Conservation (phyloP, 768 basidiomycete species). For the Jaapia argillacea region DNA sequence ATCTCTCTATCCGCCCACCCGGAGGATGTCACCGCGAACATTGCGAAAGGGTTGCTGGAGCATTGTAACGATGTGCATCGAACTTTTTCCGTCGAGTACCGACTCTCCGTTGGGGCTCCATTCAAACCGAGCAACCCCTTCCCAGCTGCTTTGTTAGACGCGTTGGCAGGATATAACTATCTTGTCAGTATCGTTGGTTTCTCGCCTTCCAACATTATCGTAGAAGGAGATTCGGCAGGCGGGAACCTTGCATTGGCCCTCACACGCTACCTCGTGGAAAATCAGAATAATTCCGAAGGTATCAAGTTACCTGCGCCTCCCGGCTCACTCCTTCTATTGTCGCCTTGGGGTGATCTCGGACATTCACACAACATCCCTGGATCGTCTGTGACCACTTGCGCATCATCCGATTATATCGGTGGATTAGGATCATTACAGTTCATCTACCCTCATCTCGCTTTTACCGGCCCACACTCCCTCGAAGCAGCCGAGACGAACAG, state of each 20-base stretch:
- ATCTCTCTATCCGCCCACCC: constrained; percentile 4
- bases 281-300: not conserved
- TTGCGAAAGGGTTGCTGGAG: not conserved
- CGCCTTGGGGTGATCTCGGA: not conserved
- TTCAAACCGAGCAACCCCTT: constrained; percentile 15
- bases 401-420: constrained; percentile 6
- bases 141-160: constrained; percentile 28
- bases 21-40: not conserved
- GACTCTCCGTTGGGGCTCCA: constrained; percentile 15
- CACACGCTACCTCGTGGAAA: constrained; percentile 7
- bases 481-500: constrained; percentile 3
- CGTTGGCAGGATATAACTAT: constrained; percentile 24
- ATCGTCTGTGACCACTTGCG: constrained; percentile 1
- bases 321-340: not conserved
- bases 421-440: not conserved
- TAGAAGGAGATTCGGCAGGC: constrained; percentile 30
- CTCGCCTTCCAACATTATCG: constrained; percentile 19
- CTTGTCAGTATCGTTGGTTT: constrained; percentile 20
- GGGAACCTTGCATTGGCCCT: constrained; percentile 23
- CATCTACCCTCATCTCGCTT: constrained; percentile 5
- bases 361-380: not conserved
- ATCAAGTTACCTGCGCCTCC: not conserved
- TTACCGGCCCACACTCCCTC: constrained; percentile 6
- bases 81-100: constrained; percentile 18
- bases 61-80: constrained; percentile 2